Evolutionary conservation across 1,284 basidiomycete genomes (phyloP).

Genomic region (Athelia psychrophila): DNA sequence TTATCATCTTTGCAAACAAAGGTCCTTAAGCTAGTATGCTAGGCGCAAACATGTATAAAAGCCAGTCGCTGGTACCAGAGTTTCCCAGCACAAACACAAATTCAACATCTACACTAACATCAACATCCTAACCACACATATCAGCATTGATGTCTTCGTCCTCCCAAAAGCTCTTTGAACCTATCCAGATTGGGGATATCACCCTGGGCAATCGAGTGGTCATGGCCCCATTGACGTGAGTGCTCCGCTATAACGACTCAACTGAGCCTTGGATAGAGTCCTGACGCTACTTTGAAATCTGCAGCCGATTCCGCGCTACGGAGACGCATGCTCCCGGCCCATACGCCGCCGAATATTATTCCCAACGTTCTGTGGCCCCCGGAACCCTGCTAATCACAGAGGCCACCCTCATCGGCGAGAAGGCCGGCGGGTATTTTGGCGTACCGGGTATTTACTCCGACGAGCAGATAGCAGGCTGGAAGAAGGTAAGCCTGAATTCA

Average conservation of each 20-base stretch:
- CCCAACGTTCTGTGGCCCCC: conserved; percentile 19
- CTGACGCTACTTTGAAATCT: too few species aligned
- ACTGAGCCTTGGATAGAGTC: too few species aligned
- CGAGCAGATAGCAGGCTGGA: conserved; percentile 28
- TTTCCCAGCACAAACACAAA: too few species aligned
- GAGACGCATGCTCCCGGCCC: conserved; percentile 16
- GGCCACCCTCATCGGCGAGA: conserved; percentile 22
- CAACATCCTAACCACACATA: too few species aligned
- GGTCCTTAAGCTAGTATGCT: too few species aligned
- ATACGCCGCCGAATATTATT: conserved; percentile 27
- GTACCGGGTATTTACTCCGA: conserved; percentile 23
- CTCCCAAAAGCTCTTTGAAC: conserved; percentile 22
- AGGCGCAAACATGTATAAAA: too few species aligned
- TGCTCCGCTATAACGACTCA: too few species aligned
- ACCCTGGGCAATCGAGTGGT: conserved; percentile 25
- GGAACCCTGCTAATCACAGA: conserved; percentile 30
- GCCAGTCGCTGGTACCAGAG: too few species aligned
- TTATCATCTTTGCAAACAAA: too few species aligned
- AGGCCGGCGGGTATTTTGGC: conserved; percentile 14
- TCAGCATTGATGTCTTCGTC: neutral
- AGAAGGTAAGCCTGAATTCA: conserved; percentile 19
- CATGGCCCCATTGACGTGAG: conserved; percentile 29
- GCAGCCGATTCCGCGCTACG: conserved; percentile 24
- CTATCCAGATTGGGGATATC: conserved; percentile 25
- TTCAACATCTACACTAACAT: too few species aligned